Percentiles rank a stretch among this genome's conserved stretches.
Conservation (phyloP, 192 early-diverging fungal species). For the Thoreauomyces humboldtii region DNA sequence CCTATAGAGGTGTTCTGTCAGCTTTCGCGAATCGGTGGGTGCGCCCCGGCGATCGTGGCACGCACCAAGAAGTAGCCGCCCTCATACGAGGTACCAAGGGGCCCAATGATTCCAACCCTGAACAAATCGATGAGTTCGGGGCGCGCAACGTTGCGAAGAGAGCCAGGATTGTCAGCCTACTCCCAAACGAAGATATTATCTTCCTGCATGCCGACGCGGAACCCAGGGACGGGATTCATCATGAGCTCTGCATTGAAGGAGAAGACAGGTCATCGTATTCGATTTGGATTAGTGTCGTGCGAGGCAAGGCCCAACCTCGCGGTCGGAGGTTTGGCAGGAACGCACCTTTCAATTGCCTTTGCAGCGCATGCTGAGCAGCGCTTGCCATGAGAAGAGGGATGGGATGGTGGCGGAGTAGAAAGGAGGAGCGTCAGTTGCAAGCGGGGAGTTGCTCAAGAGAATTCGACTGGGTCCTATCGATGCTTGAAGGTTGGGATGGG, state of each 20-base stretch:
- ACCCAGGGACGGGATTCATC: slow-evolving; percentile 53
- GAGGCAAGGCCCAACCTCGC: background rate
- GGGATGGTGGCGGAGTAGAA: no score
- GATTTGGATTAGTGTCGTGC: background rate
- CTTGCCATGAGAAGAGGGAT: no score
- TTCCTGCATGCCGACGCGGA: slow-evolving; percentile 47
- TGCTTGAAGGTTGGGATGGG: no score
- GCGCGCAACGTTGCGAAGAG: background rate
- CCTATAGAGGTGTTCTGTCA: slow-evolving; percentile 25
- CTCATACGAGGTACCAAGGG: slow-evolving; percentile 51
- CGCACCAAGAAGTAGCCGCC: slow-evolving; percentile 54
- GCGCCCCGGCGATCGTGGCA: no score
- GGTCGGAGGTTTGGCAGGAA: background rate
- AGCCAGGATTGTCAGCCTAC: slow-evolving; percentile 28
- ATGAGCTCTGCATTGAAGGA: slow-evolving; percentile 36
- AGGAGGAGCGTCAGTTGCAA: no score
- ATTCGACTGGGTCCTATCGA: no score
- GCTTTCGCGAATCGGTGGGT: no score
- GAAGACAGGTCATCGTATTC: background rate
- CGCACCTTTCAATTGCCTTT: slow-evolving; percentile 47
- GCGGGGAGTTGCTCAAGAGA: no score
- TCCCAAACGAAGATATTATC: slow-evolving; percentile 59
- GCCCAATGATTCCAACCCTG: slow-evolving; percentile 58
- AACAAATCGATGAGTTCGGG: background rate
- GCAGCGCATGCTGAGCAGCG: slow-evolving; percentile 34